These are phyloP conservation scores for Dalbergia cochinchinensis DNA, from an alignment of 306 rosid species.

Conservation along the genomic window DNA sequence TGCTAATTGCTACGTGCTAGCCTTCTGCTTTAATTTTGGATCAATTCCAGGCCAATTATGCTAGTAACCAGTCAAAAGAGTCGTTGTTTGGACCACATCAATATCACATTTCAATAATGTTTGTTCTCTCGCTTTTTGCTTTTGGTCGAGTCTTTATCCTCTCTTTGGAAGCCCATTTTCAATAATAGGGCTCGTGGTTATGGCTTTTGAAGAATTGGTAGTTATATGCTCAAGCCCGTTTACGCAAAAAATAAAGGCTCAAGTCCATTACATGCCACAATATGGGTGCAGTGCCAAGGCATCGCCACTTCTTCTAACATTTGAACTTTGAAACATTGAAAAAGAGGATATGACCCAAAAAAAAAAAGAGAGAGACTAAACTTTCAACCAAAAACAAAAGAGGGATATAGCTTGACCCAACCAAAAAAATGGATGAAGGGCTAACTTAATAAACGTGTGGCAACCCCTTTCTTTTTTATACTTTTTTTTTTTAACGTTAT, in stretches of 20 bases:
- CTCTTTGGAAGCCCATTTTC: neutral
- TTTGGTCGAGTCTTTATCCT: neutral
- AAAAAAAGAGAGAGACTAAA: too few relatives aligned
- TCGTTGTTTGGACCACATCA: neutral
- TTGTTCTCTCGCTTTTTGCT: neutral
- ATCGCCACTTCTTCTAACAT: neutral
- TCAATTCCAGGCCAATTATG: neutral
- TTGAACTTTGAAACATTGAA: neutral
- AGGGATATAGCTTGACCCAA: too few relatives aligned
- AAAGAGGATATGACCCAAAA: too few relatives aligned
- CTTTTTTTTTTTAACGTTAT: too few relatives aligned
- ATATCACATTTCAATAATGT: neutral
- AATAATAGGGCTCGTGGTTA: neutral
- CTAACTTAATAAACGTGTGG: too few relatives aligned
- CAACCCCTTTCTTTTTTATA: too few relatives aligned
- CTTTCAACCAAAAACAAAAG: too few relatives aligned
- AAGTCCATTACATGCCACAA: neutral
- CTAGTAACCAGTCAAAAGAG: neutral
- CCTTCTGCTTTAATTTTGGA: neutral
- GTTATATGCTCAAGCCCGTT: neutral
- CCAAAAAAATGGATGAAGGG: too few relatives aligned
- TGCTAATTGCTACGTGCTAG: neutral
- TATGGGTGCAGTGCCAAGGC: neutral
- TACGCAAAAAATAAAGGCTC: too few relatives aligned
- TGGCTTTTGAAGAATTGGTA: neutral